Percentiles rank a stretch among this genome's conserved stretches.
Conservation (phyloP, 257 asterid genomes). For the Henckelia pumila region DNA sequence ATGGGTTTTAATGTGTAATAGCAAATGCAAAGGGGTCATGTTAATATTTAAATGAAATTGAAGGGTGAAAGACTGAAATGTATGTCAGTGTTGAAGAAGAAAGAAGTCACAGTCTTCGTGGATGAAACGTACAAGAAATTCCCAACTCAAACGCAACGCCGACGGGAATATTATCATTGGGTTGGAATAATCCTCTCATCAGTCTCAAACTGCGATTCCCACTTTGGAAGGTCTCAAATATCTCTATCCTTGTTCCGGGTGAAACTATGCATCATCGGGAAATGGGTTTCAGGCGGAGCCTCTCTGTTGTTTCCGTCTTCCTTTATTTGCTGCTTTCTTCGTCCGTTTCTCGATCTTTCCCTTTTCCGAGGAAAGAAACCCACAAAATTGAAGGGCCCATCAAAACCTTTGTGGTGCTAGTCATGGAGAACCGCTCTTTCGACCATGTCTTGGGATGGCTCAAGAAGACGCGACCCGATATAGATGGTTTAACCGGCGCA, state of each 20-base stretch:
- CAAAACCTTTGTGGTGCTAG: slow-evolving; percentile 78
- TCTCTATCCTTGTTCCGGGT: background rate
- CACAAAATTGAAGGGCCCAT: slow-evolving; percentile 74
- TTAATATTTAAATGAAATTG: too few relatives aligned
- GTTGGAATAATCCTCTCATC: too few relatives aligned
- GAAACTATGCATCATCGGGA: slow-evolving; percentile 23
- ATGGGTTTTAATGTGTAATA: too few relatives aligned
- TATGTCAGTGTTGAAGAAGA: too few relatives aligned
- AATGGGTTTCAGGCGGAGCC: slow-evolving; percentile 43
- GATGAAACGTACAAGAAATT: too few relatives aligned
- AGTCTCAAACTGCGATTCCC: too few relatives aligned
- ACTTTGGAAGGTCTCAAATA: too few relatives aligned
- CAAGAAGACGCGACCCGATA: slow-evolving; percentile 67
- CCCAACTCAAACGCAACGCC: too few relatives aligned
- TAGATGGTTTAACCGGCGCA: slow-evolving; percentile 72
- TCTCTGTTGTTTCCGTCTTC: slow-evolving; percentile 27
- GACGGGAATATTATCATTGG: too few relatives aligned
- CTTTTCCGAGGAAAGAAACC: slow-evolving; percentile 38
- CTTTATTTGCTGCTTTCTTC: slow-evolving; percentile 40
- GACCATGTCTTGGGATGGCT: slow-evolving; percentile 94
- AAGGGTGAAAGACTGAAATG: too few relatives aligned
- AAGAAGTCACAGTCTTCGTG: too few relatives aligned
- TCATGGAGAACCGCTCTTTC: slow-evolving; percentile 96
- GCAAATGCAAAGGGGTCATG: too few relatives aligned
- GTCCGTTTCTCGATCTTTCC: slow-evolving; percentile 45